phyloP scores from a whole-genome alignment of 306 rosid genomes.

The Aeschynomene evenia region DNA sequence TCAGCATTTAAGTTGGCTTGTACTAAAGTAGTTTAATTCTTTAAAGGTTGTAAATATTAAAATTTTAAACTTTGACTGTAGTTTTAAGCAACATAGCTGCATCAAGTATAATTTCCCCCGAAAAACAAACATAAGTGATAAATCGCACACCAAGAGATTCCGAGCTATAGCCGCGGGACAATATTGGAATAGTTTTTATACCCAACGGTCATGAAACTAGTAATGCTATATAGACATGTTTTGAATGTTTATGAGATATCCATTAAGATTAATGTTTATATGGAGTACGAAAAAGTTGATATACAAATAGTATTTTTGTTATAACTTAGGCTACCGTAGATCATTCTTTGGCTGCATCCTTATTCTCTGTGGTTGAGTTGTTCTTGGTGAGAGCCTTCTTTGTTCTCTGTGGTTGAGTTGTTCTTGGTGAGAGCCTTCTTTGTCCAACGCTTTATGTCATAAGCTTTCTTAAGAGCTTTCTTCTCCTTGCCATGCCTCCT shows the following conservation, averaged over 20 bases:
- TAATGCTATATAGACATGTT: too few species aligned
- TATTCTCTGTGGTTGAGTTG: conserved; percentile 29
- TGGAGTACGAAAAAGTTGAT: too few species aligned
- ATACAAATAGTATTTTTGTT: too few species aligned
- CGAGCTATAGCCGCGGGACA: not conserved
- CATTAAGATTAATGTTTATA: too few species aligned
- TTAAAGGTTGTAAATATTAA: too few species aligned
- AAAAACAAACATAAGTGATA: not conserved
- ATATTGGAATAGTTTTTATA: not conserved
- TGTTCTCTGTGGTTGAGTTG: conserved; percentile 29
- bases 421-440: conserved; percentile 70
- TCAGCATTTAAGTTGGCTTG: not conserved
- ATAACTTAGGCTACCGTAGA: not conserved
- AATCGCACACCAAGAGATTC: not conserved
- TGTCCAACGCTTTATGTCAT: conserved; percentile 81
- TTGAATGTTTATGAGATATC: too few species aligned
- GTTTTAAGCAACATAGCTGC: not conserved
- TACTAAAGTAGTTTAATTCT: not conserved
- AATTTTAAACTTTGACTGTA: not conserved
- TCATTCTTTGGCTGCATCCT: conserved; percentile 45
- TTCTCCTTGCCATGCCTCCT: conserved; percentile 56
- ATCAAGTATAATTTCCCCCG: not conserved
- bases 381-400: conserved; percentile 53
- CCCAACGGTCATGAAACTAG: too few species aligned
- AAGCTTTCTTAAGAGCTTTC: conserved; percentile 63